These are phyloP conservation scores for Talaromyces nanjingensis DNA, from an alignment of 495 filamentous ascomycete genomes.

Conservation along the genomic window DNA sequence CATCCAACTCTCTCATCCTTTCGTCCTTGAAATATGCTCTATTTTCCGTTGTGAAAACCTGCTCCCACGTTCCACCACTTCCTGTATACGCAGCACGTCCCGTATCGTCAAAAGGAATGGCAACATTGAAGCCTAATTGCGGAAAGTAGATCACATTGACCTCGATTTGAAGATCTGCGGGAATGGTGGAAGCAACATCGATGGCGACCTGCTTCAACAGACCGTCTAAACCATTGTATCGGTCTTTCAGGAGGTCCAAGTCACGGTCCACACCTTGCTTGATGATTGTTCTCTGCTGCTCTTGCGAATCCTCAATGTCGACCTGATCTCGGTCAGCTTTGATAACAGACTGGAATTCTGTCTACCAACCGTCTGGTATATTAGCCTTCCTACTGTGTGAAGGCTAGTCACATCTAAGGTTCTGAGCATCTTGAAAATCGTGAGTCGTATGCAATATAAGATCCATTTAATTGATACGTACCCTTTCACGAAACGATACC, in stretches of 20 bases:
- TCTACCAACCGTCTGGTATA: constrained; percentile 52
- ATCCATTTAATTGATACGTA: constrained; percentile 19
- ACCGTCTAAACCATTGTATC: constrained; percentile 68
- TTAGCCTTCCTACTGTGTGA: constrained; percentile 57
- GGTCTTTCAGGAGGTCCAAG: constrained; percentile 70
- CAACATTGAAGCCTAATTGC: constrained; percentile 83
- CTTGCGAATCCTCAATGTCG: constrained; percentile 73
- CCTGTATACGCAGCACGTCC: constrained; percentile 63
- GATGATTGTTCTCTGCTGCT: constrained; percentile 68
- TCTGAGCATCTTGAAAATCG: constrained; percentile 23
- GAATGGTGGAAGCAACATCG: constrained; percentile 54
- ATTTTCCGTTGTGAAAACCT: constrained; percentile 66
- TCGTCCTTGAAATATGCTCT: constrained; percentile 82
- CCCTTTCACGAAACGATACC: constrained; percentile 53
- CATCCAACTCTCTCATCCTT: constrained; percentile 78
- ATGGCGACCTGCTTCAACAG: constrained; percentile 62
- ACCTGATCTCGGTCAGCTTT: constrained; percentile 40
- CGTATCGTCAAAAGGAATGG: constrained; percentile 56
- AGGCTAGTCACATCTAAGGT: constrained; percentile 47
- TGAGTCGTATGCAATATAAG: constrained; percentile 14
- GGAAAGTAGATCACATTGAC: constrained; percentile 84
- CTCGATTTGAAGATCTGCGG: constrained; percentile 50
- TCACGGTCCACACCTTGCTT: constrained; percentile 63
- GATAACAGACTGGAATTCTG: neutral
- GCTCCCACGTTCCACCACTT: constrained; percentile 59